Evolutionary conservation across 306 rosid genomes (phyloP), one percentile per base, ranked within the genome.

Genomic region (Vigna radiata): DNA sequence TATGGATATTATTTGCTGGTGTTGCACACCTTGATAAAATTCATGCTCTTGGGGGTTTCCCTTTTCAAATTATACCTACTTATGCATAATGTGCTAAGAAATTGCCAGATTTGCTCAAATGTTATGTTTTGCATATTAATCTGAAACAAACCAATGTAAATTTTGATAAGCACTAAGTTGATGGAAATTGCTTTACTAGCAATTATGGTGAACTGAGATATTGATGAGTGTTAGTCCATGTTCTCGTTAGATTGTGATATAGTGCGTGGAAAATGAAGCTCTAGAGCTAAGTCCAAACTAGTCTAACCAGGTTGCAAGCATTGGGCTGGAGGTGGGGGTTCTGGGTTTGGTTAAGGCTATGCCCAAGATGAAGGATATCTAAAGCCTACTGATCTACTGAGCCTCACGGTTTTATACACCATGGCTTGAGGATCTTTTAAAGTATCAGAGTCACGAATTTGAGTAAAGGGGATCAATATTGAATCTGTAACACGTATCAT

Each of bases 61-160:
- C 4, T 62, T 62, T 71, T 62, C 71, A 49, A 71, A 21, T 47
- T 36, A 70, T 39, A 60, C 65, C 60, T n/a, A 14, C 31, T 78
- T 60, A 12, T 44, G 46, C 33, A 31, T 78, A 41, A 58, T 36
- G 15, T 48, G 41, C 77, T 17, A 19, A 59, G 72, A 58, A 10
- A 0, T 31, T 61, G 67, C 65, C 50, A 37, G 15, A 70, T 29
- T 47, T 37, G 16, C 46, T 68, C 12, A 68, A 47, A 47, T 6
- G 3, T 61, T 61, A 41, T 37, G 33, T 2, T 25, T 66, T 53
- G 55, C 55, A 36, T 70, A 39, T 18, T 54, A 18, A n/a, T 58
- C 48, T 41, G 59, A 39, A 67, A 52, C 52, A 72, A 6, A 18
- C 25, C 54, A 41, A 16, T 71, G 16, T 39, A 68, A 71, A 62